A percentile compares a stretch with the other conserved stretches of the same genome.
Conservation (phyloP, 192 early-diverging fungal species). For the Mortierella antarctica region DNA sequence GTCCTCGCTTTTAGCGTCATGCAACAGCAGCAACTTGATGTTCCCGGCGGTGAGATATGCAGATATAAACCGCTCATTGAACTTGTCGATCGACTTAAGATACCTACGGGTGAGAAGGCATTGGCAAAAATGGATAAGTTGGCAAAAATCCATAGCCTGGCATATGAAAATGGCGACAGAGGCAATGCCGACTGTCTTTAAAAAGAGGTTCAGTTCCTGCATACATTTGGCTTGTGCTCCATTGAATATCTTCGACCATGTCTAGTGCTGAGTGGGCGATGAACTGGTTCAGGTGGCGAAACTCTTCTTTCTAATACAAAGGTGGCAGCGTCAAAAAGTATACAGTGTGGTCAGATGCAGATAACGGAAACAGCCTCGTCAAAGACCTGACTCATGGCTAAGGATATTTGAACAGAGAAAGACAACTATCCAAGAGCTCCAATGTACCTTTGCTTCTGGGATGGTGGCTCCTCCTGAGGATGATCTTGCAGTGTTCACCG, state of each 20-base stretch:
- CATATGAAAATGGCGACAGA: background rate
- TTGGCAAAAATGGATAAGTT: background rate
- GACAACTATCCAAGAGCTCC: background rate
- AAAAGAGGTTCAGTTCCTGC: background rate
- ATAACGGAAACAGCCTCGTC: background rate
- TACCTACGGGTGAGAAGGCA: slow-evolving; percentile 69
- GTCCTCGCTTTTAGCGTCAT: slow-evolving; percentile 81
- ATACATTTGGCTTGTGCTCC: slow-evolving; percentile 87
- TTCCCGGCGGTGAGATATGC: slow-evolving; percentile 93
- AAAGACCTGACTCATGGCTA: background rate
- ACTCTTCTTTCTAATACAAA: slow-evolving; percentile 77
- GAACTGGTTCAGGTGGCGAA: slow-evolving; percentile 94
- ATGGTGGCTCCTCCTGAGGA: slow-evolving; percentile 54
- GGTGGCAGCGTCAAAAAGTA: background rate
- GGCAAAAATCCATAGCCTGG: background rate
- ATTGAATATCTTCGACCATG: slow-evolving; percentile 95
- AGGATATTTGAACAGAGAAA: background rate
- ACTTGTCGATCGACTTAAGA: slow-evolving; percentile 93
- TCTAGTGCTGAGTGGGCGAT: slow-evolving; percentile 97
- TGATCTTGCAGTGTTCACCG: slow-evolving; percentile 54
- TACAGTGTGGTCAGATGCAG: background rate
- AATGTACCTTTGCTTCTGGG: slow-evolving; percentile 50
- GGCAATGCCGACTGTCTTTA: background rate
- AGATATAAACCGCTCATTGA: slow-evolving; percentile 94
- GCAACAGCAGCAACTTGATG: slow-evolving; percentile 83